Evolutionary conservation across 345 rosid species (phyloP), one percentile per base, ranked within the genome.

Genomic region (Gossypium sturtianum): DNA sequence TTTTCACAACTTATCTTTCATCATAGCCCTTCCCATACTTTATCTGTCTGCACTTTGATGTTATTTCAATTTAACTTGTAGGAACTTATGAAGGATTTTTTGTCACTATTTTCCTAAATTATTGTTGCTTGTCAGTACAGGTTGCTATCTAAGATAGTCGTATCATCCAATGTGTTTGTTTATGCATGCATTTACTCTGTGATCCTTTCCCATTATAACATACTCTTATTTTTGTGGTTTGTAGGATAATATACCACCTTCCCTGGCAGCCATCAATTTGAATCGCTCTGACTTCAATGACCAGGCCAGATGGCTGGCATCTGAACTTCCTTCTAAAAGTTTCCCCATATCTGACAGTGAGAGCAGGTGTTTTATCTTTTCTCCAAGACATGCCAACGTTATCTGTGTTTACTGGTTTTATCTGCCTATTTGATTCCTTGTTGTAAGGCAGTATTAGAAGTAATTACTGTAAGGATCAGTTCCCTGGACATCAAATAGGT

Each of bases 161-260:
- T 49, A 49, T 19, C 23, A 45, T 49, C 15, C 44, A 49, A 16
- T 9, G 19, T 25, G 59, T 16, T 23, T 48, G 58, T 51, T 51
- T 51, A 29, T 69, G 72, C 45, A 16, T 27, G 22, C 20, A 64
- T 41, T 64, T 41, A 64, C 68, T 41, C 9, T 10, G 7, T 41
- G 25, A 58, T 38, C 34, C 34, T 20, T 20, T 3, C 29, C 65
- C 53, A 20, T 8, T 10, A 3, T 20, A 20, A 43, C 64, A 54
- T 13, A 41, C 51, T 72, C 19, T 12, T 51, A 3, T 72, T 47
- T 48, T 47, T 72, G 12, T 51, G 71, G 25, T 77, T 54, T 80
- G 78, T 87, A 90, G 99, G 92, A 86, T 66, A 89, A 84, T 73
- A 78, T 77, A 22, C 80, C 80, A 61, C 68, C 85, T 71, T 84